These are phyloP conservation scores for Bertia moriformis DNA, from an alignment of 2,329 filamentous ascomycete genomes.

Conservation along the genomic window DNA sequence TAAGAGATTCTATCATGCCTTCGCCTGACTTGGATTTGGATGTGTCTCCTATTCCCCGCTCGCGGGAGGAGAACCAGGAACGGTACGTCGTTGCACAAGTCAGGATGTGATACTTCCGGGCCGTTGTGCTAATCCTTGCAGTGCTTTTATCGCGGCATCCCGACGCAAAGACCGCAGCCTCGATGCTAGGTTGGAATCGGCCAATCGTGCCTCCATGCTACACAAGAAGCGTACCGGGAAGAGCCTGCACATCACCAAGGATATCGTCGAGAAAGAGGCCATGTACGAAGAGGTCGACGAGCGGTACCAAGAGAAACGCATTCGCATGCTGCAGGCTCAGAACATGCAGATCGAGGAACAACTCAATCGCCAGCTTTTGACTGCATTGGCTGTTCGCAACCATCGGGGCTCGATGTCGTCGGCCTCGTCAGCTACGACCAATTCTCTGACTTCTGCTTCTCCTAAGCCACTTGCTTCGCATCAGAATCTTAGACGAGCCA, in stretches of 20 bases:
- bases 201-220: slow-evolving; percentile 74
- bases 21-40: not conserved
- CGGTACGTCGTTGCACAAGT: slow-evolving; percentile 17
- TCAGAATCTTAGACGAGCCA: not conserved
- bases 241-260: slow-evolving; percentile 64
- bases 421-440: no score
- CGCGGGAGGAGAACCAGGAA: slow-evolving; percentile 71
- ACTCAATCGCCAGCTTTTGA: slow-evolving; percentile 18
- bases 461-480: no score
- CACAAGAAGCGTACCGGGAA: slow-evolving; percentile 80
- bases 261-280: slow-evolving; percentile 79
- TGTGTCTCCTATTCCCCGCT: slow-evolving; percentile 21
- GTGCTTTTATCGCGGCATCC: slow-evolving; percentile 86
- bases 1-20: no score
- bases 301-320: slow-evolving; percentile 18
- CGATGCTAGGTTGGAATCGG: slow-evolving; percentile 78
- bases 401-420: slow-evolving; percentile 4
- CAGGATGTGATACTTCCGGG: not conserved
- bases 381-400: slow-evolving; percentile 13
- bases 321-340: slow-evolving; percentile 19
- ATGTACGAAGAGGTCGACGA: slow-evolving; percentile 96
- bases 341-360: slow-evolving; percentile 19
- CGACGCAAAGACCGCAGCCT: slow-evolving; percentile 72
- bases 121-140: slow-evolving; percentile 12
- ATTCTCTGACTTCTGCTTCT: no score